A percentile compares a stretch with the other conserved stretches of the same genome.
Conservation (phyloP, 768 basidiomycete species). For the Collybiopsis confluens region DNA sequence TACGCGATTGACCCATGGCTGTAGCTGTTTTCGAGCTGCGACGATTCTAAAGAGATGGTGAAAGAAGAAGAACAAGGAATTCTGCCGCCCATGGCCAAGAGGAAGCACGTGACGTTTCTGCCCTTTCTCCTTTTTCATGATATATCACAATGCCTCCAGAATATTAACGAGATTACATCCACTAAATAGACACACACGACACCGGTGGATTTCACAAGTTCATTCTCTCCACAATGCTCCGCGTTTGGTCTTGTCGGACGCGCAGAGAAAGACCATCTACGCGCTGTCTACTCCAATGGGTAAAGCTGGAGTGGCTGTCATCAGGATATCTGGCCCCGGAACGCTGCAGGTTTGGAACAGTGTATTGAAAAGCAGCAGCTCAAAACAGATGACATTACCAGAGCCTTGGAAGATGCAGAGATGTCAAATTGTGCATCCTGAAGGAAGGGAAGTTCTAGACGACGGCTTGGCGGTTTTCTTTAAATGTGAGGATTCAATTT, state of each 20-base stretch:
- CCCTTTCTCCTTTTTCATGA: not conserved
- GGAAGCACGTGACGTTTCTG: too few relatives aligned
- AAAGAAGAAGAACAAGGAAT: not conserved
- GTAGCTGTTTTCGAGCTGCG: not conserved
- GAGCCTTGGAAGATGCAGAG: slow-evolving; percentile 67
- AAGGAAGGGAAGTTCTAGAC: slow-evolving; percentile 60
- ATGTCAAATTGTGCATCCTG: slow-evolving; percentile 64
- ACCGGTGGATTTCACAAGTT: not conserved
- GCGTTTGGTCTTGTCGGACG: slow-evolving; percentile 30
- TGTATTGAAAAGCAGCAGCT: slow-evolving; percentile 44
- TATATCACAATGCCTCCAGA: not conserved
- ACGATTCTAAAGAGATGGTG: not conserved
- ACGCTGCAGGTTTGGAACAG: slow-evolving; percentile 56
- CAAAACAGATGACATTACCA: slow-evolving; percentile 24
- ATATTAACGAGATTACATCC: not conserved
- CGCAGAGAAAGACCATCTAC: slow-evolving; percentile 76
- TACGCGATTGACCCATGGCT: slow-evolving; percentile 82
- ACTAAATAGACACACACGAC: not conserved
- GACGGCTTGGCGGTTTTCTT: slow-evolving; percentile 83
- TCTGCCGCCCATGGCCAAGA: too few relatives aligned
- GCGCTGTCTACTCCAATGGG: slow-evolving; percentile 86
- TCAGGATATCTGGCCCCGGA: slow-evolving; percentile 80
- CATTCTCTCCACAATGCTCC: not conserved
- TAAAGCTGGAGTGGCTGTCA: slow-evolving; percentile 77
- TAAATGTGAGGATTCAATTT: slow-evolving; percentile 42